These are phyloP conservation scores for Fomitopsis palustris DNA, from an alignment of 1,284 basidiomycete genomes.

Conservation along the genomic window DNA sequence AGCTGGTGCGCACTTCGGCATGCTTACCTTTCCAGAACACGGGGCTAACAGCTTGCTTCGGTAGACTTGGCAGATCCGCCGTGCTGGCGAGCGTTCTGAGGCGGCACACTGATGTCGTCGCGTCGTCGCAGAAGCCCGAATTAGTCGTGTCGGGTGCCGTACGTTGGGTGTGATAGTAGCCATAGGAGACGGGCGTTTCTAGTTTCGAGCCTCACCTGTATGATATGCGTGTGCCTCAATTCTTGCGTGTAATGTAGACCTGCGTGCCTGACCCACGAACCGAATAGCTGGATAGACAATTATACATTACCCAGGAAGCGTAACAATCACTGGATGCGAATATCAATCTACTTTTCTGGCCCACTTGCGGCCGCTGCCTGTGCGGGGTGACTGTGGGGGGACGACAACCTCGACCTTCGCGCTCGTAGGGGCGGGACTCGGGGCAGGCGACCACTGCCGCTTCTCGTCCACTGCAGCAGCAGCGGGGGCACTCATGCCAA, in stretches of 20 bases:
- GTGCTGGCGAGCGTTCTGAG: constrained; percentile 14
- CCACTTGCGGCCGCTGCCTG: constrained; percentile 58
- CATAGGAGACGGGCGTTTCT: too few species aligned
- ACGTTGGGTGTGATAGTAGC: too few species aligned
- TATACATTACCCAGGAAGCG: neutral
- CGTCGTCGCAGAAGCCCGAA: too few species aligned
- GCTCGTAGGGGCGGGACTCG: constrained; percentile 5
- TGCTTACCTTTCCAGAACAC: neutral
- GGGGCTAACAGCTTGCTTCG: neutral
- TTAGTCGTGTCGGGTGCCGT: too few species aligned
- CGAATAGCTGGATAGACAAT: too few species aligned
- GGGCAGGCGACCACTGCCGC: constrained; percentile 23
- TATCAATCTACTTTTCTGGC: constrained; percentile 58
- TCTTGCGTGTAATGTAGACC: too few species aligned
- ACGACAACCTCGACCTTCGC: constrained; percentile 42
- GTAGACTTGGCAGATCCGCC: constrained; percentile 22
- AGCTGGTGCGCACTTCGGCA: constrained; percentile 13
- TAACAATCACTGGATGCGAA: neutral
- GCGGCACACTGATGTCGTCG: too few species aligned
- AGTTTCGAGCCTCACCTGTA: too few species aligned
- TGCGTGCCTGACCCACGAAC: too few species aligned
- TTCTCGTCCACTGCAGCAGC: constrained; percentile 24
- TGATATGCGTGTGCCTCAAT: too few species aligned
- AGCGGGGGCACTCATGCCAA: constrained; percentile 3
- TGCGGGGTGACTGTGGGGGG: constrained; percentile 35